Base-by-base conservation (phyloP, 768 basidiomycete genomes). In the Auriscalpium microsporum region DNA sequence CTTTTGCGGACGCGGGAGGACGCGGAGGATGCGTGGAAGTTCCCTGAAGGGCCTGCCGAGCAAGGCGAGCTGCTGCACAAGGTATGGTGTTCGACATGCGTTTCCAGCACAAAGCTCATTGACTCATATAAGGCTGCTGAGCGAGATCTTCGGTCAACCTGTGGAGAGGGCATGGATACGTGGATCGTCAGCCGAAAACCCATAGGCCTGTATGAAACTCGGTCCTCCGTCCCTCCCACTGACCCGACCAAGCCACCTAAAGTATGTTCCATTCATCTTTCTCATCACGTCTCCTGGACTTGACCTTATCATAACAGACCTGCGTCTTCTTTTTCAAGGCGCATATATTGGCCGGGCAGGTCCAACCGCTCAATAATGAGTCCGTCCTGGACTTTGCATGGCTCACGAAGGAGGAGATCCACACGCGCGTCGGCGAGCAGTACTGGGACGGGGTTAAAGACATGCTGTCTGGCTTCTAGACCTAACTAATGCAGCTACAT, bases 111-210 rank as follows among this genome's bases (percentile, higher is more conserved):
- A 48, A 54, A 58, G 55, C 10, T 16, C 19, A 23, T 38, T 14
- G 56, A 33, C n/a, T 54, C 63, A 21, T 44, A 62, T 1, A 56
- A 93, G 87, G 85, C 91, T 40, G 91, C 92, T 4, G 76, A 82
- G 52, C 76, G 85, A 49, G 80, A 86, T 57, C 75, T 97, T 19
- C 71, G 73, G 48, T 78, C 80, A 3, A 80, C 87, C 65, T 90
- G 87, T 59, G 94, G 94, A 10, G 73, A 77, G 45, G 72, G 83
- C 51, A 91, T 98, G 87, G 94, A 98, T 64, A 84, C 84, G 11
- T 98, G 95, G 94, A 75, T 94, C 58, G 91, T 95, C n/a, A 82
- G 90, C 51, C 81, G 86, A 52, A 88, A 87, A 54, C 95, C 95
- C 3, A 82, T 95, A 61, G 93, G 92, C 4, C 77, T 90, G 52